Conservation (phyloP, 2,329 filamentous ascomycete species). For the Ambrosiella xylebori region DNA sequence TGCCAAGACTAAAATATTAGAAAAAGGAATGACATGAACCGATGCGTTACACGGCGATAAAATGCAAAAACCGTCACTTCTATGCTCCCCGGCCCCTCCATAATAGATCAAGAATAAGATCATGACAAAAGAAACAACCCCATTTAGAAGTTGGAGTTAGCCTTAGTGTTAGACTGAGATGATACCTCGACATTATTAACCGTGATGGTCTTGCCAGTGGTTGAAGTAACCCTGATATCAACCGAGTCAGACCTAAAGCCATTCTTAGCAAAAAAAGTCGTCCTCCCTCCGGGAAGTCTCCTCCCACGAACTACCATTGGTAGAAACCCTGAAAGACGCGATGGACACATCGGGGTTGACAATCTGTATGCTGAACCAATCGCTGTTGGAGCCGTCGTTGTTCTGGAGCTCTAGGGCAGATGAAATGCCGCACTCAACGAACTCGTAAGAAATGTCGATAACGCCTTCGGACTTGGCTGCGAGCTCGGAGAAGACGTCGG, state of each 20-base stretch:
- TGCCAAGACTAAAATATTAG: neutral
- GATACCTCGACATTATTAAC: constrained; percentile 33
- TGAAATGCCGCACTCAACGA: constrained; percentile 26
- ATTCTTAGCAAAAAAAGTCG: constrained; percentile 45
- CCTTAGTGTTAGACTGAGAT: constrained; percentile 18
- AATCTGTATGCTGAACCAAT: constrained; percentile 36
- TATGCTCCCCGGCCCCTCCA: too few relatives aligned
- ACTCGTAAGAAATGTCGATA: constrained; percentile 22
- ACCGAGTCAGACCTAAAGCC: constrained; percentile 39
- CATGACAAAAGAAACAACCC: neutral
- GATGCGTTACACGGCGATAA: neutral
- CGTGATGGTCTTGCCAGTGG: constrained; percentile 31
- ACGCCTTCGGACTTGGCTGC: constrained; percentile 21
- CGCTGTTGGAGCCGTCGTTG: constrained; percentile 27
- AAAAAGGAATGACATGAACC: neutral
- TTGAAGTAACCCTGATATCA: constrained; percentile 37
- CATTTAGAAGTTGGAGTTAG: constrained; percentile 20
- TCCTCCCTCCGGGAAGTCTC: constrained; percentile 35
- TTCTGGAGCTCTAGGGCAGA: constrained; percentile 26
- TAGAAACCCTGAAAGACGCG: constrained; percentile 40
- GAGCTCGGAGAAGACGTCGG: constrained; percentile 24
- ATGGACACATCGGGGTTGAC: constrained; percentile 43
- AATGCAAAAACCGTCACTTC: neutral
- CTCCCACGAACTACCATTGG: constrained; percentile 43
- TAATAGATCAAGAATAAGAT: neutral